These are phyloP conservation scores for Suillus paluster DNA, from an alignment of 768 basidiomycete genomes.

Conservation along the genomic window DNA sequence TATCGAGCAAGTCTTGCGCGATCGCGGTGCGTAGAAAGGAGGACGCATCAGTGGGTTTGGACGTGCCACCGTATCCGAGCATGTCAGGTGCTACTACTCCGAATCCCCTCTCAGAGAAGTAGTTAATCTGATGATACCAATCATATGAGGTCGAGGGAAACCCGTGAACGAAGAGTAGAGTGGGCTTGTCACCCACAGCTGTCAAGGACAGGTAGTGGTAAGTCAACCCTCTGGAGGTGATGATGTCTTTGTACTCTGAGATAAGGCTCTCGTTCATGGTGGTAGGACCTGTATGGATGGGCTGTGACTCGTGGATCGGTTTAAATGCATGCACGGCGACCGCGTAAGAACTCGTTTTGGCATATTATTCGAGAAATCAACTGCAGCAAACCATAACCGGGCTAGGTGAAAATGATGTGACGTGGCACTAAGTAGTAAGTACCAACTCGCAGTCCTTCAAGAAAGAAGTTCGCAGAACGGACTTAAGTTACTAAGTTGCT, in stretches of 20 bases:
- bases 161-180: slow-evolving; percentile 49
- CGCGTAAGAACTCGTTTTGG: neutral
- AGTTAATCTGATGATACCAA: slow-evolving; percentile 46
- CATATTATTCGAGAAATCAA: neutral
- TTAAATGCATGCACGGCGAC: neutral
- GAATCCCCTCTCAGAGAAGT: slow-evolving; percentile 44
- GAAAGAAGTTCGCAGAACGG: no score
- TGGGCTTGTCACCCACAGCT: slow-evolving; percentile 34
- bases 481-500: no score
- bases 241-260: slow-evolving; percentile 37
- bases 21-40: slow-evolving; percentile 33
- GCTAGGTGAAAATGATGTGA: no score
- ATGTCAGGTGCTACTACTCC: slow-evolving; percentile 52
- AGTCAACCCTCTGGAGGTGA: slow-evolving; percentile 36
- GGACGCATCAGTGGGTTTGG: slow-evolving; percentile 40
- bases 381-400: no score
- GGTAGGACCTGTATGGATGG: neutral
- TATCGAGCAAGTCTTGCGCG: slow-evolving; percentile 40
- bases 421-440: no score
- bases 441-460: no score
- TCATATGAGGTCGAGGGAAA: slow-evolving; percentile 47
- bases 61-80: slow-evolving; percentile 50
- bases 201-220: slow-evolving; percentile 41
- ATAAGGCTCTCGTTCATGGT: slow-evolving; percentile 30
- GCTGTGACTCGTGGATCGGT: neutral